Conservation (phyloP, 805 yeast genomes). For the Candida khao-thaluensis region DNA sequence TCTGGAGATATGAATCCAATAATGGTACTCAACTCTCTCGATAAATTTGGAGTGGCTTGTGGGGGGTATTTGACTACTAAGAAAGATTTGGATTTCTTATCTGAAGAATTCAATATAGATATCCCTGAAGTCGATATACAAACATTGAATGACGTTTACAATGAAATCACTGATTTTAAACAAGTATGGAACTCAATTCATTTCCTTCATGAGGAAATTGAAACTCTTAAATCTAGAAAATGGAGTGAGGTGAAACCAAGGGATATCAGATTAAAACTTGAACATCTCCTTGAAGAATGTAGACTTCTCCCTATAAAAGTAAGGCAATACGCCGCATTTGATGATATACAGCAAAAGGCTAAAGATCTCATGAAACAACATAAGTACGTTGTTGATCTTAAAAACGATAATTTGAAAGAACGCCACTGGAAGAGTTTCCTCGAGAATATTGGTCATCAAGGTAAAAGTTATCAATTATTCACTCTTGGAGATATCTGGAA, state of each 20-base stretch:
- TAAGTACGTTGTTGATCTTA: slow-evolving; percentile 45
- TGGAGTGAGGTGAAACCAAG: slow-evolving; percentile 55
- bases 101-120: slow-evolving; percentile 5
- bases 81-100: slow-evolving; percentile 6
- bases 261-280: slow-evolving; percentile 47
- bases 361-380: slow-evolving; percentile 39
- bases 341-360: slow-evolving; percentile 48
- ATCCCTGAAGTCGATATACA: slow-evolving; percentile 11
- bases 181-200: slow-evolving; percentile 65
- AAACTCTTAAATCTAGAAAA: slow-evolving; percentile 35
- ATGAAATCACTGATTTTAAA: slow-evolving; percentile 56
- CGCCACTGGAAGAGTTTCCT: slow-evolving; percentile 65
- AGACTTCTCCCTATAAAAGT: slow-evolving; percentile 56
- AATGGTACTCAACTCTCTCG: slow-evolving; percentile 42
- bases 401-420: slow-evolving; percentile 54
- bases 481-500: slow-evolving; percentile 63
- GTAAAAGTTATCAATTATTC: slow-evolving; percentile 26
- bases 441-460: slow-evolving; percentile 28
- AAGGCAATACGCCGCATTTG: slow-evolving; percentile 69
- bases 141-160: slow-evolving; percentile 30
- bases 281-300: slow-evolving; percentile 45
- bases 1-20: slow-evolving; percentile 42
- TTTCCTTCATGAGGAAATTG: slow-evolving; percentile 47
- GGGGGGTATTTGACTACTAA: slow-evolving; percentile 3
- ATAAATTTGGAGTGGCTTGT: slow-evolving; percentile 22